Evolutionary conservation across 176 grass and related monocot genomes (phyloP), one percentile per base, ranked within the genome.

Genomic region (Dactylis glomerata): DNA sequence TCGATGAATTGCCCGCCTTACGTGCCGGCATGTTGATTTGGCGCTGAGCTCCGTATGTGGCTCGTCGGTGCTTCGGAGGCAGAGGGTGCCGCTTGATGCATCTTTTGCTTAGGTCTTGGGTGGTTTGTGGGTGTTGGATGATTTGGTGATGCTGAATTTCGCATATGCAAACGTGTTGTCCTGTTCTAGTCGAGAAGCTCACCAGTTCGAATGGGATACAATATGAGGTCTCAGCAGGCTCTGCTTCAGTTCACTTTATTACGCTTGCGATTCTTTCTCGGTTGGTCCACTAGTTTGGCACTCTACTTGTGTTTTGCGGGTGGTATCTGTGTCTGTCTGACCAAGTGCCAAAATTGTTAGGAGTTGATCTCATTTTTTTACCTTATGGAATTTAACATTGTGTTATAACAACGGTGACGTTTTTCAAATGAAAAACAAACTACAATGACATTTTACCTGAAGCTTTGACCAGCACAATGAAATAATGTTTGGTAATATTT

Each of bases 1-100:
- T 85, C n/a, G 76, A 37, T 54, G 77, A 57, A 76, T 89, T 76
- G 38, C 13, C 49, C 41, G 49, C 20, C 34, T 17, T 19, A 58
- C 2, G 16, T 36, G 22, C 20, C 13, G 22, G 31, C 58, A 5
- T 47, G 69, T 32, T 69, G 47, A 32, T 32, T 45, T 34, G n/a
- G 31, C 33, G 8, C 33, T 26, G 19, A 72, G 7, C 28, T 52
- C 42, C n/a, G n/a, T 2, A 15, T 12, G 52, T 31, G 16, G 49
- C 27, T 28, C 9, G 22, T 22, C 32, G 37, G n/a, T 68, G 52
- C 5, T 75, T 67, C 5, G 10, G 47, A 76, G 67, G 50, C 63
- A 11, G 64, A 17, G 17, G 17, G 33, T 72, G n/a, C 31, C 23
- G 30, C 37, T 49, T 36, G 38, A 56, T 68, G 0, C 44, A 32